Conservation (phyloP, 805 yeast species). For the Lachancea dasiensis region DNA sequence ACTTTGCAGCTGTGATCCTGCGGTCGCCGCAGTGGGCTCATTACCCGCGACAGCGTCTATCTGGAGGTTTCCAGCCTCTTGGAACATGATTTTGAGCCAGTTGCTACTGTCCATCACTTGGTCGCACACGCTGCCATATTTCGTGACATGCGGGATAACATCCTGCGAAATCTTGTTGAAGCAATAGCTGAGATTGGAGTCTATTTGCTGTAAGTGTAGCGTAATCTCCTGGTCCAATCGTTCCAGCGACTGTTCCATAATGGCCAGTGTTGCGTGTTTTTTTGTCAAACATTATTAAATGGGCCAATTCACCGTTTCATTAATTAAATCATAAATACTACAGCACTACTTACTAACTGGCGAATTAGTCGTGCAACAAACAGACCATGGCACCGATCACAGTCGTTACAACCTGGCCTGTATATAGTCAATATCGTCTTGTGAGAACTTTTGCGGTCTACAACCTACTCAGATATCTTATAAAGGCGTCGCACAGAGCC, state of each 20-base stretch:
- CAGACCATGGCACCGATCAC: too few species aligned
- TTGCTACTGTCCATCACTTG: slow-evolving; percentile 60
- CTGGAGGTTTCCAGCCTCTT: slow-evolving; percentile 54
- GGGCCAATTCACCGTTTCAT: too few species aligned
- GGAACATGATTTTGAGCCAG: slow-evolving; percentile 76
- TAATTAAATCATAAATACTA: too few species aligned
- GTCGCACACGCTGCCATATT: slow-evolving; percentile 52
- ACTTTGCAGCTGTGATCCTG: slow-evolving; percentile 5
- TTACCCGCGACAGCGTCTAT: slow-evolving; percentile 44
- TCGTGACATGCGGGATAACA: slow-evolving; percentile 60
- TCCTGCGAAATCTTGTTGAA: slow-evolving; percentile 62
- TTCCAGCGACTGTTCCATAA: slow-evolving; percentile 46
- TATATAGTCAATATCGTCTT: too few species aligned
- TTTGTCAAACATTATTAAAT: too few species aligned
- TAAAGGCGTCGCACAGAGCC: too few species aligned
- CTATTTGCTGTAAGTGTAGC: slow-evolving; percentile 69
- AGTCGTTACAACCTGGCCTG: too few species aligned
- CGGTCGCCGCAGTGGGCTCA: neutral
- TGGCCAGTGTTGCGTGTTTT: slow-evolving; percentile 15
- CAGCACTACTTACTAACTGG: too few species aligned
- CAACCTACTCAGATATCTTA: too few species aligned
- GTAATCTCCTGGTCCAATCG: slow-evolving; percentile 76
- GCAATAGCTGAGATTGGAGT: slow-evolving; percentile 61
- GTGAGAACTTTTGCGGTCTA: too few species aligned
- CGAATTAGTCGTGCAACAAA: too few species aligned